Evolutionary conservation across 176 grass and related monocot genomes (phyloP).

Genomic region (Oryza punctata): DNA sequence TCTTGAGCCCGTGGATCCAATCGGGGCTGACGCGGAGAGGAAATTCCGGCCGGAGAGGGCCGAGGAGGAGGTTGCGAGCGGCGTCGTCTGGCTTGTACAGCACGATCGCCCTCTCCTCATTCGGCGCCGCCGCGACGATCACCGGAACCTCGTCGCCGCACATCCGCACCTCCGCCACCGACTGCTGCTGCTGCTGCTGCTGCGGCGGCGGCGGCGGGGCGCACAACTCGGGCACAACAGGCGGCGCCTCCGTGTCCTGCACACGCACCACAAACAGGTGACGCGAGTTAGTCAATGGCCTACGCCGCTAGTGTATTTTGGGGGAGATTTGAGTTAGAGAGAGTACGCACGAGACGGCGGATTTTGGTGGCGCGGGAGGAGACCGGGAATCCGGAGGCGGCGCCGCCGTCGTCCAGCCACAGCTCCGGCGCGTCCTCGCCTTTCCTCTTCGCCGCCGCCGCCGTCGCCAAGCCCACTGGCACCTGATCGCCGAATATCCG

Average conservation of each 20-base stretch:
- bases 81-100: conserved; percentile 48
- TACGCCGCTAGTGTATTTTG: background rate
- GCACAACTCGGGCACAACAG: background rate
- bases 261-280: background rate
- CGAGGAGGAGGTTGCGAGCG: conserved; percentile 26
- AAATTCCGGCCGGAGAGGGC: conserved; percentile 25
- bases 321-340: background rate
- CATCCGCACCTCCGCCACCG: background rate
- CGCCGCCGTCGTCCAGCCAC: background rate
- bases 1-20: conserved; percentile 45
- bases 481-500: conserved; percentile 2
- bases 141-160: background rate
- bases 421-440: conserved; percentile 16
- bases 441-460: conserved; percentile 29
- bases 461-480: background rate
- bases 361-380: conserved; percentile 34
- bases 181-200: too few species aligned
- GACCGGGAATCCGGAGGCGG: background rate
- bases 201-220: background rate
- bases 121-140: background rate
- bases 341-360: conserved; percentile 26
- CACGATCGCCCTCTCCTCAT: conserved; percentile 35
- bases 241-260: conserved; percentile 10
- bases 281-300: background rate
- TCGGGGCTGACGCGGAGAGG: conserved; percentile 42